phyloP scores from a whole-genome alignment of 1,284 basidiomycete species.

The Megacollybia platyphylla region DNA sequence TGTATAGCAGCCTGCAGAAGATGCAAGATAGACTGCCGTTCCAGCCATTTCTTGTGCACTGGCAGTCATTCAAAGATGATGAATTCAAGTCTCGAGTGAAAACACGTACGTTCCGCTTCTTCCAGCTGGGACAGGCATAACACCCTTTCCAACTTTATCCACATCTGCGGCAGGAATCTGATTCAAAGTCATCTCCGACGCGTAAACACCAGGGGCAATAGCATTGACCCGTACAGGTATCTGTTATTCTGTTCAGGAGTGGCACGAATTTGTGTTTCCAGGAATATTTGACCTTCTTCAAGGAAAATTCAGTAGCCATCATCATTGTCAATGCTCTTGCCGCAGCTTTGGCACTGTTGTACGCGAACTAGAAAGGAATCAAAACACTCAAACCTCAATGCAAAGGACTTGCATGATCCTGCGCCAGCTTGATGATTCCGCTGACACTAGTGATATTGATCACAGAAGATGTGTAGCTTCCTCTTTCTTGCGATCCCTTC shows the following conservation, averaged over 20 bases:
- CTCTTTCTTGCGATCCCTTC: constrained; percentile 48
- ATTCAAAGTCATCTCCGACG: constrained; percentile 62
- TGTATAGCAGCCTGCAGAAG: constrained; percentile 55
- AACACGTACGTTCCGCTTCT: constrained; percentile 54
- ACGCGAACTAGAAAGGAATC: constrained; percentile 49
- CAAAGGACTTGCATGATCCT: constrained; percentile 49
- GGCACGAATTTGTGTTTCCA: too few relatives aligned
- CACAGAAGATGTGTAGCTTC: constrained; percentile 46
- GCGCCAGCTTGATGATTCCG: constrained; percentile 52
- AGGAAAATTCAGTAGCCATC: constrained; percentile 61
- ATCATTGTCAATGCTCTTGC: constrained; percentile 62
- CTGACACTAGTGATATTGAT: constrained; percentile 72
- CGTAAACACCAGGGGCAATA: constrained; percentile 64
- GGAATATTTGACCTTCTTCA: constrained; percentile 21
- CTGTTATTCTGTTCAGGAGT: constrained; percentile 9
- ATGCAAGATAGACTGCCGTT: constrained; percentile 60
- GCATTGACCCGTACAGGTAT: constrained; percentile 61
- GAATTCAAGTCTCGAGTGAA: background rate
- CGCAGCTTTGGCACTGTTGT: constrained; percentile 71
- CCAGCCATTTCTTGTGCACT: constrained; percentile 65
- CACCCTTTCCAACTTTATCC: constrained; percentile 40
- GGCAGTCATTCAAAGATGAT: background rate
- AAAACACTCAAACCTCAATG: background rate
- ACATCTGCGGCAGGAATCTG: constrained; percentile 33
- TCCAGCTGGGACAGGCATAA: constrained; percentile 45